Conservation (phyloP, 495 filamentous ascomycete genomes). For the Penicillium pulvis region DNA sequence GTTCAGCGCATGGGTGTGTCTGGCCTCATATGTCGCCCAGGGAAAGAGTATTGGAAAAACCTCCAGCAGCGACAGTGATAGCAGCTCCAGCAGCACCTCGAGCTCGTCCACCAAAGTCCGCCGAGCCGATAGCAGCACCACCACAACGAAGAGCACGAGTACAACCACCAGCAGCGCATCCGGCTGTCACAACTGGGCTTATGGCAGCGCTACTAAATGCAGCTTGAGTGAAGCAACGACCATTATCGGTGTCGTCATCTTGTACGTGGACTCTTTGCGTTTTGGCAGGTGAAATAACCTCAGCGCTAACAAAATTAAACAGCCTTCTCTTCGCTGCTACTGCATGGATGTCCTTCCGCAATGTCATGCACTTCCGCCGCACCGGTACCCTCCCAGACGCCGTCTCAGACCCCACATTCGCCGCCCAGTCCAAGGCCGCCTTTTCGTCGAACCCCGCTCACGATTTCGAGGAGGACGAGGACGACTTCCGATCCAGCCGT, state of each 20-base stretch:
- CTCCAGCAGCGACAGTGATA: conserved; percentile 10
- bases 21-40: conserved; percentile 68
- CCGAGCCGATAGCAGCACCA: conserved; percentile 1
- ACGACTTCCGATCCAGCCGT: conserved; percentile 50
- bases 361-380: conserved; percentile 73
- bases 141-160: conserved; percentile 11
- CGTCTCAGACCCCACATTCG: conserved; percentile 53
- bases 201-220: conserved; percentile 61
- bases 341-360: conserved; percentile 73
- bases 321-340: conserved; percentile 78
- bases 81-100: conserved; percentile 8
- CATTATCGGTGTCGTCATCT: conserved; percentile 78
- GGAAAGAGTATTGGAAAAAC: conserved; percentile 46
- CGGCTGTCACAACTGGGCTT: conserved; percentile 55
- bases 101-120: conserved; percentile 26
- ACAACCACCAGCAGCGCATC: conserved; percentile 25
- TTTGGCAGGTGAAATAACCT: neutral
- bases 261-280: conserved; percentile 53
- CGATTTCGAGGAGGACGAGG: conserved; percentile 52
- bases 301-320: conserved; percentile 16
- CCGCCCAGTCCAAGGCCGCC: conserved; percentile 50
- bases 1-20: conserved; percentile 78
- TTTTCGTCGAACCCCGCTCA: conserved; percentile 53
- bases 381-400: conserved; percentile 76
- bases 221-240: conserved; percentile 73